These are phyloP conservation scores for Curvularia spicifera DNA, from an alignment of 2,329 filamentous ascomycete species.

Conservation along the genomic window DNA sequence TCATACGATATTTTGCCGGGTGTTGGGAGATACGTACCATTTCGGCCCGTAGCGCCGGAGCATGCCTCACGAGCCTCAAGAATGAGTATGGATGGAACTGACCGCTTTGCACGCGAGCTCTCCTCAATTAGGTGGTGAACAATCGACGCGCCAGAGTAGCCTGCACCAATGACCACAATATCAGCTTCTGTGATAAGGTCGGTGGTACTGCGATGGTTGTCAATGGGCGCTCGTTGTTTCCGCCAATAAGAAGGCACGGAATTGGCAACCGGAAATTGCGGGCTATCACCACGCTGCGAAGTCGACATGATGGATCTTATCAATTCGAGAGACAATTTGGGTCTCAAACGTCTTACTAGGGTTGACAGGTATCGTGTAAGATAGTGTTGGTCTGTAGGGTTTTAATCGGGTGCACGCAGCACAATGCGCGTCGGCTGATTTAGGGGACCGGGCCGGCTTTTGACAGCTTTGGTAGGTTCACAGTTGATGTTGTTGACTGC, in stretches of 20 bases:
- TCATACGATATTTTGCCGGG: not conserved
- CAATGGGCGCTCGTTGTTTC: slow-evolving; percentile 12
- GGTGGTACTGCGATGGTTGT: slow-evolving; percentile 22
- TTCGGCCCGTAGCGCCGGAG: slow-evolving; percentile 62
- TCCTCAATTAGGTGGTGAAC: slow-evolving; percentile 21
- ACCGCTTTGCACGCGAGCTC: not conserved
- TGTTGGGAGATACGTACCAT: slow-evolving; percentile 50
- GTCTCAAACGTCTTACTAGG: not conserved
- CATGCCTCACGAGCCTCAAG: slow-evolving; percentile 60
- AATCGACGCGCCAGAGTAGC: slow-evolving; percentile 22
- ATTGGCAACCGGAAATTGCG: slow-evolving; percentile 15
- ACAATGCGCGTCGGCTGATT: not conserved
- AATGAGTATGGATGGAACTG: slow-evolving; percentile 23
- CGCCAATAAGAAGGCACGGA: slow-evolving; percentile 17
- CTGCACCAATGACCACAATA: slow-evolving; percentile 22
- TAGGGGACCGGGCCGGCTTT: slow-evolving; percentile 8
- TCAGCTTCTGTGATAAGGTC: slow-evolving; percentile 8
- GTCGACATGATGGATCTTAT: slow-evolving; percentile 1
- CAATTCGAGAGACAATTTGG: not conserved
- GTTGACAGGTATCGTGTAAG: not conserved
- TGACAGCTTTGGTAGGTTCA: not conserved
- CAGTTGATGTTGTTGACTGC: not conserved
- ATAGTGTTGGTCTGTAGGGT: not conserved
- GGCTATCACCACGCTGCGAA: not conserved
- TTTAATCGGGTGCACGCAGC: not conserved